Evolutionary conservation across 495 filamentous ascomycete species (phyloP).

Genomic region (Annulohypoxylon maeteangense): DNA sequence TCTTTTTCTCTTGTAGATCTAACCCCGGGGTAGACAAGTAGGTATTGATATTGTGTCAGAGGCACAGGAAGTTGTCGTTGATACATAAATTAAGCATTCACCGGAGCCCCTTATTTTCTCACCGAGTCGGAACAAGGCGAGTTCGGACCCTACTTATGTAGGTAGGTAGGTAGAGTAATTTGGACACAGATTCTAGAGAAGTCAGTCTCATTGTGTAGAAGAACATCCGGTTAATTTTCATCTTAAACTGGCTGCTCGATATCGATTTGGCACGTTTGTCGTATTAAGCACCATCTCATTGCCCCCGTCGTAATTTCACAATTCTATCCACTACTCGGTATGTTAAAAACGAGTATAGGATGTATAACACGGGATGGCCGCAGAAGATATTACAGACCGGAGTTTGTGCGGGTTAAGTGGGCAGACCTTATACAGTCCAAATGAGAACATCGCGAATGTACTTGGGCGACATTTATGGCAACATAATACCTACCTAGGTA

Average conservation of each 20-base stretch:
- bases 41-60: too few relatives aligned
- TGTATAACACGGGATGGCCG: neutral
- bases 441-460: neutral
- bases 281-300: too few relatives aligned
- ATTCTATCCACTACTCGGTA: neutral
- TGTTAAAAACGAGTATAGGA: neutral
- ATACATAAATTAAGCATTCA: neutral
- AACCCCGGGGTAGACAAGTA: too few relatives aligned
- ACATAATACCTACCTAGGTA: too few relatives aligned
- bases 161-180: too few relatives aligned
- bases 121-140: neutral
- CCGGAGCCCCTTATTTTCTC: neutral
- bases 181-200: too few relatives aligned
- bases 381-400: neutral
- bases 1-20: too few relatives aligned
- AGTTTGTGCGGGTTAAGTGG: neutral
- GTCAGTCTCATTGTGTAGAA: too few relatives aligned
- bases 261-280: neutral
- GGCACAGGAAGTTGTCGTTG: too few relatives aligned
- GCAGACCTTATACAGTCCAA: neutral
- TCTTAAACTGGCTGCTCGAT: too few relatives aligned
- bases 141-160: too few relatives aligned
- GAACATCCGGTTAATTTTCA: neutral
- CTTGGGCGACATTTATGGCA: too few relatives aligned
- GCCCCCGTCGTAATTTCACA: neutral